These are phyloP conservation scores for Atractiella rhizophila DNA, from an alignment of 768 basidiomycete species.

Conservation along the genomic window DNA sequence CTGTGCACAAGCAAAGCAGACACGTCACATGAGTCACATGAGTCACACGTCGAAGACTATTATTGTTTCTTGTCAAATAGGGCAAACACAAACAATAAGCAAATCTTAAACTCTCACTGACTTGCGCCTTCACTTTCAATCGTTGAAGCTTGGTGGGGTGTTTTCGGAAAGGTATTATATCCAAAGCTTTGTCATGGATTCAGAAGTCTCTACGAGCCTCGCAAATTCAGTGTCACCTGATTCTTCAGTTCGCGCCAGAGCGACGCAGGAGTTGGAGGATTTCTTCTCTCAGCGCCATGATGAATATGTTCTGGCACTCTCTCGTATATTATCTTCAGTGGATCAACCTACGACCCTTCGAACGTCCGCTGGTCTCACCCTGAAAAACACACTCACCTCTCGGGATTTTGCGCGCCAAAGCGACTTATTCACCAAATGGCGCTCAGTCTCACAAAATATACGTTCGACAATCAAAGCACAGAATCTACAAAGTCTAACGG, in stretches of 20 bases:
- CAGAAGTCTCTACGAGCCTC: too few relatives aligned
- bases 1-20: background rate
- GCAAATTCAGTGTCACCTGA: constrained; percentile 70
- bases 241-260: constrained; percentile 5
- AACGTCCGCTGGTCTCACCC: constrained; percentile 83
- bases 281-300: constrained; percentile 9
- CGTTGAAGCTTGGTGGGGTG: too few relatives aligned
- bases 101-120: background rate
- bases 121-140: background rate
- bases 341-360: constrained; percentile 41
- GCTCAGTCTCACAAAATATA: too few relatives aligned
- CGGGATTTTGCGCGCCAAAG: constrained; percentile 63
- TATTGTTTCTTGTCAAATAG: background rate
- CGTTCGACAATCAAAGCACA: constrained; percentile 40
- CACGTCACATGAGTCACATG: background rate
- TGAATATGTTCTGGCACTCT: constrained; percentile 76
- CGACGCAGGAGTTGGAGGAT: constrained; percentile 6
- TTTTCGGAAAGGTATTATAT: too few relatives aligned
- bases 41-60: background rate
- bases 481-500: constrained; percentile 49
- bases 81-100: background rate
- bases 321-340: constrained; percentile 47
- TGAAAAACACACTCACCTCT: constrained; percentile 83
- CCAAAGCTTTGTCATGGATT: background rate
- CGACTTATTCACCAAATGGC: constrained; percentile 46